Base-by-base conservation (phyloP, 2,329 filamentous ascomycete species). In the Cordyceps cateniannulata region DNA sequence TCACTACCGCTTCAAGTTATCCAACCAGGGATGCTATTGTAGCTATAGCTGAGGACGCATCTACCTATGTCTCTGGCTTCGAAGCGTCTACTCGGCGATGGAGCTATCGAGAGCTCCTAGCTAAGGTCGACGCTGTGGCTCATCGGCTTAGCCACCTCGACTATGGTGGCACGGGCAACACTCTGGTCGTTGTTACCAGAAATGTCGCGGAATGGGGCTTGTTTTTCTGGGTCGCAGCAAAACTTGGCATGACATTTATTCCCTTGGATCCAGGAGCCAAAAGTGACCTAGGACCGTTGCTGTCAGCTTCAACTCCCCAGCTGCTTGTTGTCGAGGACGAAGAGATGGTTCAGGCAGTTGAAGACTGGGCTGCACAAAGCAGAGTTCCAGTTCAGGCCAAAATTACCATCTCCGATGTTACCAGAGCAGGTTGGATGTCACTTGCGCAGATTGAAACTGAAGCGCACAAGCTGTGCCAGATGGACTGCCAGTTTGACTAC, bases 131-230 rank as follows among this genome's bases (percentile, higher is more conserved):
- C 57, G 32, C 35, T 5, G 38, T 50, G 4, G 52, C 59, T 12
- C 53, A 57, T 27, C 35, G 35, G 27, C 59, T 61, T 45, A 24
- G 45, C n/a, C 60, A 59, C 24, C 54, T 62, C 40, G 38, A 16
- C 18, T 67, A 42, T 69, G 71, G 5, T 69, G 69, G 65, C 24
- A 63, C 65, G 5, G 69, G 70, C 5, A 73, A 68, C 66, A 66
- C 66, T 14, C 63, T 76, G 6, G 69, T 66, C 24, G 69, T 67
- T 1, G 61, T 75, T 8, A 65, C 75, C 50, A 66, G 70, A 55
- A 76, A 76, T 61, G 73, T 72, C 51, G 72, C 71, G 5, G 74
- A 77, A 69, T 76, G 73, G 73, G 71, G 63, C 0, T 65, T 76
- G 32, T 68, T 71, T 45, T 71, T 76, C 59, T 76, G 75, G 75